Base-by-base conservation (phyloP, 441 rosid species). In the Bocquillonia castaneifolia region DNA sequence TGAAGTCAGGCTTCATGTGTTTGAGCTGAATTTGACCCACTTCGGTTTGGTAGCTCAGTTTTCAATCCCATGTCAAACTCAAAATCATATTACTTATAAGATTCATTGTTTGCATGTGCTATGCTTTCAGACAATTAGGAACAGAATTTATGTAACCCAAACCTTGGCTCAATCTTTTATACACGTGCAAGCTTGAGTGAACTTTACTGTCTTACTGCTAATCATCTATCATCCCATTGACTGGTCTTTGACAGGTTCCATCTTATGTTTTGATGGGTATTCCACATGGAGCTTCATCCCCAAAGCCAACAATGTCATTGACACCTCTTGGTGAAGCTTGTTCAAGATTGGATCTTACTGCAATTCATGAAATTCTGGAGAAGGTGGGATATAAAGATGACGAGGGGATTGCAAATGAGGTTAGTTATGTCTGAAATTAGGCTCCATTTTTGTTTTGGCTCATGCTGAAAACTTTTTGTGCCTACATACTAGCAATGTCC, bases 281-380 rank as follows among this genome's bases (percentile, higher is more conserved):
- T 73, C 83, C 86, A 13, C 91, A 85, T 76, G 90, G 85, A 72
- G 69, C 79, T 72, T 65, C 80, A 59, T 76, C 86, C 66, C 66
- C 87, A 54, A 77, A 80, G 76, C 82, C 84, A 78, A 72, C 78
- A 31, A 53, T 84, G 23, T 68, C 66, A 17, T 70, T 91, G 68
- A 86, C 93, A 6, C 97, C 97, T 71, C 77, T 93, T 1, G 97
- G 92, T 0, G 99, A 93, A 60, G 99, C 99, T 72, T 91, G 93
- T 80, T 85, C 87, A 10, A 85, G 92, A 76, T 63, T 86, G 77
- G 99, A 93, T 76, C 84, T 93, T 67, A 87, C 95, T 26, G 96
- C 96, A 2, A 88, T 93, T 71, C 93, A 89, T 68, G 93, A 88
- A 78, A 82, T 93, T 67, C 81, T 93, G 18, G 97, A 93, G 73